Conservation (phyloP, 176 grass and related monocot genomes). For the Elaeis guineensis region DNA sequence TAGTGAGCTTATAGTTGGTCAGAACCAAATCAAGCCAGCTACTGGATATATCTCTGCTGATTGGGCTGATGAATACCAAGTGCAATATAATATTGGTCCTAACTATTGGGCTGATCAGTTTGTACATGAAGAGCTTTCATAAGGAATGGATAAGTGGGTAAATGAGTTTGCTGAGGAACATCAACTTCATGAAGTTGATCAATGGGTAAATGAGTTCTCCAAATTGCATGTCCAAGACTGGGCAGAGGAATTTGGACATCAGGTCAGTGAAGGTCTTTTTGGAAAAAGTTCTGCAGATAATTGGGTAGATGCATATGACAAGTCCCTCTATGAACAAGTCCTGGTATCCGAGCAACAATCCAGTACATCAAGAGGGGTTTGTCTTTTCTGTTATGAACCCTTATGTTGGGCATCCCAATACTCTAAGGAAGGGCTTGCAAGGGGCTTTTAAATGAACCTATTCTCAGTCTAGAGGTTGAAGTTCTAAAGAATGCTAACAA, state of each 20-base stretch:
- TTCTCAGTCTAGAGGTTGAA: conserved; percentile 95
- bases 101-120: conserved; percentile 92
- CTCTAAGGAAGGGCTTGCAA: conserved; percentile 87
- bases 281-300: conserved; percentile 58
- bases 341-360: conserved; percentile 43
- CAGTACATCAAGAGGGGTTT: conserved; percentile 56
- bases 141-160: conserved; percentile 64
- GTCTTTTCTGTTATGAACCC: conserved; percentile 85
- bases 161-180: conserved; percentile 71
- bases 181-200: conserved; percentile 48
- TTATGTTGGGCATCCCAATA: conserved; percentile 94
- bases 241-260: conserved; percentile 64
- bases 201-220: conserved; percentile 87
- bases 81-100: conserved; percentile 64
- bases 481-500: conserved; percentile 96
- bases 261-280: conserved; percentile 44
- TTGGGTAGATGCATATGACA: conserved; percentile 43
- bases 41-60: conserved; percentile 50
- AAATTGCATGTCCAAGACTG: conserved; percentile 84
- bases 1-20: conserved; percentile 86
- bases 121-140: conserved; percentile 64
- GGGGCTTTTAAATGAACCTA: conserved; percentile 96
- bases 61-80: conserved; percentile 95
- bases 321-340: conserved; percentile 45
- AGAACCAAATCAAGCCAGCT: conserved; percentile 94